These are phyloP conservation scores for Saccharomycopsis selenospora DNA, from an alignment of 805 yeast genomes.

Conservation along the genomic window DNA sequence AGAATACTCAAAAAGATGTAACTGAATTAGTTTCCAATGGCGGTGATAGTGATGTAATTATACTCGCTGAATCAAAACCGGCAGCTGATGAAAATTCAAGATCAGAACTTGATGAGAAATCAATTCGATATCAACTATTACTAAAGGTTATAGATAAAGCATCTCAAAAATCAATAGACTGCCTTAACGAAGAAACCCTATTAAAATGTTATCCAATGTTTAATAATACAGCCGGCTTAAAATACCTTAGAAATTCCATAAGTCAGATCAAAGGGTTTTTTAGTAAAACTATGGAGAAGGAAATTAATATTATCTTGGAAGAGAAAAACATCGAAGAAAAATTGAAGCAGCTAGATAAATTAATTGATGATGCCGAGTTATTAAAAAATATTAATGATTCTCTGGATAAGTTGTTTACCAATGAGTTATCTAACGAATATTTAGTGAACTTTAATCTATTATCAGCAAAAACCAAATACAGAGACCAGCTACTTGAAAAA, in stretches of 20 bases:
- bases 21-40: too few relatives aligned
- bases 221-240: conserved; percentile 34
- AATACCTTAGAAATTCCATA: conserved; percentile 38
- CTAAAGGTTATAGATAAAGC: conserved; percentile 17
- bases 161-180: conserved; percentile 40
- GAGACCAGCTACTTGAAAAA: not conserved
- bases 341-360: conserved; percentile 27
- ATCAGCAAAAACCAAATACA: conserved; percentile 1
- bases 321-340: conserved; percentile 31
- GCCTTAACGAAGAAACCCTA: conserved; percentile 39
- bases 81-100: not conserved
- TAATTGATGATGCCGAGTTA: conserved; percentile 27
- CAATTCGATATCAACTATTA: conserved; percentile 11
- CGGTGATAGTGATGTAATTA: not conserved
- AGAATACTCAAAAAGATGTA: too few relatives aligned
- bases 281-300: conserved; percentile 35
- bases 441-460: conserved; percentile 12
- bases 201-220: conserved; percentile 42
- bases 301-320: conserved; percentile 40
- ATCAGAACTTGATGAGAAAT: not conserved
- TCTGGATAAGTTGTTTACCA: conserved; percentile 5
- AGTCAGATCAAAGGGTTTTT: conserved; percentile 42
- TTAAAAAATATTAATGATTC: conserved; percentile 18
- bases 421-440: conserved; percentile 7
- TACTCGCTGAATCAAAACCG: too few relatives aligned